phyloP scores from a whole-genome alignment of 306 rosid genomes.

The Benincasa hispida region DNA sequence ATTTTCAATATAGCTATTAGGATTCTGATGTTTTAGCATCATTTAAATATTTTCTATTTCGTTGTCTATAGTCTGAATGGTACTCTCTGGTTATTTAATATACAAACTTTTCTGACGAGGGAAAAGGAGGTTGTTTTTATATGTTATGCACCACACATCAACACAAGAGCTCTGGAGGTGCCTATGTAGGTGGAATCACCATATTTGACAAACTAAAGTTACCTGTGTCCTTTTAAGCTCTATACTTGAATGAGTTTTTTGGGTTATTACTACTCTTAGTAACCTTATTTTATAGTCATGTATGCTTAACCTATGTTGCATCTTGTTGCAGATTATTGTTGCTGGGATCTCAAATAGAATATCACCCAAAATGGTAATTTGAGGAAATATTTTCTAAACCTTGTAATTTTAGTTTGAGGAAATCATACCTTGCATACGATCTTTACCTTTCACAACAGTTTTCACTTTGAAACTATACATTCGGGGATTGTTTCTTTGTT shows the following conservation, averaged over 20 bases:
- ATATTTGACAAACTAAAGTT: background rate
- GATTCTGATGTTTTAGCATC: background rate
- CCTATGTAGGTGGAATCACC: background rate
- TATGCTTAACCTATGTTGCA: background rate
- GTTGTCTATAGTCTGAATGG: background rate
- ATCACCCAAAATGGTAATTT: constrained; percentile 67
- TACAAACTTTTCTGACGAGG: background rate
- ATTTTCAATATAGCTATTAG: background rate
- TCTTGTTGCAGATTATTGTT: constrained; percentile 55
- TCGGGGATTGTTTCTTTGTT: constrained; percentile 7
- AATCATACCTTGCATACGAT: background rate
- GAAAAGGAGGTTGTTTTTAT: background rate
- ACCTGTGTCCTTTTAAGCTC: background rate
- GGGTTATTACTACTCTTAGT: constrained; percentile 1
- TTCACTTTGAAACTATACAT: background rate
- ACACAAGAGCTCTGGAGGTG: background rate
- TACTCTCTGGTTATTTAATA: background rate
- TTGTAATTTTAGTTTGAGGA: background rate
- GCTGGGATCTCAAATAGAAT: constrained; percentile 76
- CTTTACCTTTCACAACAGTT: background rate
- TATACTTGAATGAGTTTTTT: background rate
- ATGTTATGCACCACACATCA: background rate
- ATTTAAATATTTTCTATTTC: background rate
- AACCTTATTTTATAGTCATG: background rate
- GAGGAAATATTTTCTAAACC: background rate